phyloP scores from a whole-genome alignment of 1,284 basidiomycete genomes.

The Marasmius fiardii region DNA sequence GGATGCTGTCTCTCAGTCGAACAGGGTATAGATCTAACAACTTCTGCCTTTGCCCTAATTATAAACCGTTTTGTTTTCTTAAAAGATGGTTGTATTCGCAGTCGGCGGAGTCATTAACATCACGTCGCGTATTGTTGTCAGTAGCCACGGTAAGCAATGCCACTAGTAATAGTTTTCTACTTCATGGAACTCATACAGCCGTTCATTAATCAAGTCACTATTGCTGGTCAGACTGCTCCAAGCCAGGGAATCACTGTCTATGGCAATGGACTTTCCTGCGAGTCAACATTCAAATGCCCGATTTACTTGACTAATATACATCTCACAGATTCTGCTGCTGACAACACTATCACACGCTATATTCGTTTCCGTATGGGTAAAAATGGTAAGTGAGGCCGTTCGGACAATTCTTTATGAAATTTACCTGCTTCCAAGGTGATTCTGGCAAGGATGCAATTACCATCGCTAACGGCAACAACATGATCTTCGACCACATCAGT shows the following conservation, averaged over 20 bases:
- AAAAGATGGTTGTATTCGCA: constrained; percentile 31
- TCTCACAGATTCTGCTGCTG: constrained; percentile 27
- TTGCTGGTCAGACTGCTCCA: constrained; percentile 8
- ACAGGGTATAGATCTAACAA: constrained; percentile 26
- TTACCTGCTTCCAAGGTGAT: constrained; percentile 22
- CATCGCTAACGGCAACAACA: constrained; percentile 32
- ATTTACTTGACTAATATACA: constrained; percentile 12
- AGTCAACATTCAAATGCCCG: background rate
- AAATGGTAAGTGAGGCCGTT: constrained; percentile 17
- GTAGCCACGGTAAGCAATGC: constrained; percentile 15
- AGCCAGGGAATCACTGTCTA: constrained; percentile 29
- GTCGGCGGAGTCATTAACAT: constrained; percentile 33
- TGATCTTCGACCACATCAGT: constrained; percentile 37
- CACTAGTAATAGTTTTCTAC: too few relatives aligned
- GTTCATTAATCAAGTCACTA: background rate
- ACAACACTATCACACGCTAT: constrained; percentile 33
- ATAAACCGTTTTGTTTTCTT: background rate
- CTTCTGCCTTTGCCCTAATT: background rate
- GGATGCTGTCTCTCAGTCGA: constrained; percentile 30
- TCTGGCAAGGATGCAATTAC: constrained; percentile 33
- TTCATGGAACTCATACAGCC: background rate
- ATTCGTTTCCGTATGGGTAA: constrained; percentile 34
- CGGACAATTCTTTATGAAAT: background rate
- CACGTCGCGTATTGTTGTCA: constrained; percentile 28
- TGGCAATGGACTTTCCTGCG: constrained; percentile 23